Evolutionary conservation across 768 basidiomycete species (phyloP), one percentile per base, ranked within the genome.

Genomic region (Phylloporus sp.): DNA sequence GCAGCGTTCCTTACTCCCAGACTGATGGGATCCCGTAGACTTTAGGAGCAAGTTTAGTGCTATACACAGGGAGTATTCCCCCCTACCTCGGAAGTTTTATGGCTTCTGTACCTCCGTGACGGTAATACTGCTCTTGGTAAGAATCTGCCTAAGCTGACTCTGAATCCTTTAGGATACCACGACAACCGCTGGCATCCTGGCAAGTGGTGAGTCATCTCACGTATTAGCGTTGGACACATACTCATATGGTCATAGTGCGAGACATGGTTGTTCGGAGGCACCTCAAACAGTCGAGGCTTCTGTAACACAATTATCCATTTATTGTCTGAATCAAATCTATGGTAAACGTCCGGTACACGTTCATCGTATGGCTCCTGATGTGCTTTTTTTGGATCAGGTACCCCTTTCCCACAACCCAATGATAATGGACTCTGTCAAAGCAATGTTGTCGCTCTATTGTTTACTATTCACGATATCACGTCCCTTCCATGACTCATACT

Each of bases 221-320:
- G 46, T 34, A 43, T 53, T 10, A 7, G 49, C 36, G 38, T 31
- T 6, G 13, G 35, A n/a, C 24, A 29, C 36, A 4, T 53, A 11
- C 43, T 56, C 46, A 62, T 34, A 16, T 26, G 49, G 39, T 47
- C 24, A 42, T 59, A 88, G 88, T 90, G 45, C 78, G 86, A 34
- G 88, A 90, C 61, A 89, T 88, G 86, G 86, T 90, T 44, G 81
- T 88, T 32, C 81, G 88, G 40, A 82, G 88, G 59, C 85, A 89
- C 60, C 75, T 89, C 24, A 85, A 83, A 56, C 84, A 85, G 59
- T 85, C 84, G 8, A 86, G 81, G 61, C 74, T 89, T 34, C 69
- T 87, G 59, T 87, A 71, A 76, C 34, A 50, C 24, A 6, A 18
- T 27, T 29, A 12, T 16, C 20, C 13, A 28, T 29, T 42, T 28